Percentiles rank a stretch among this genome's conserved stretches.
phyloP scores from a whole-genome alignment of 1,284 basidiomycete genomes.

The Puccinia novopanici region DNA sequence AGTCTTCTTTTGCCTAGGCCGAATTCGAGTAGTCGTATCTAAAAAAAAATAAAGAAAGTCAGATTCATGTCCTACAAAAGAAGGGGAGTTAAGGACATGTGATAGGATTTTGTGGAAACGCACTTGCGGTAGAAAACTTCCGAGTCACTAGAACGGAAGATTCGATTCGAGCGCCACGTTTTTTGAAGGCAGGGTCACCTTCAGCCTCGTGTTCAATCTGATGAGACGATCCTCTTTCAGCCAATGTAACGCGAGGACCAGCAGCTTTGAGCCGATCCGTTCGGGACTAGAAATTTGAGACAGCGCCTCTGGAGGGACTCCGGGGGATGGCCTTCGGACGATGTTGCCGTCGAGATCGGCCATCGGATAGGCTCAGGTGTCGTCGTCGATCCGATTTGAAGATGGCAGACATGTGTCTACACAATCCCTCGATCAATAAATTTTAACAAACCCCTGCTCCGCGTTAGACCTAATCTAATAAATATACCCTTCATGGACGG shows the following conservation, averaged over 20 bases:
- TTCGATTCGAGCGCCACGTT: constrained; percentile 70
- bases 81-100: neutral
- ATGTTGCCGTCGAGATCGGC: constrained; percentile 62
- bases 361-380: constrained; percentile 70
- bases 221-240: constrained; percentile 75
- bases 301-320: constrained; percentile 53
- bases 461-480: neutral
- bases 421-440: neutral
- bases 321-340: constrained; percentile 46
- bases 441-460: neutral
- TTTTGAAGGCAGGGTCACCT: constrained; percentile 61
- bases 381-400: constrained; percentile 74
- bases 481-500: too few species aligned
- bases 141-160: constrained; percentile 68
- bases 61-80: neutral
- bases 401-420: constrained; percentile 78
- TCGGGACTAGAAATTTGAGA: constrained; percentile 54
- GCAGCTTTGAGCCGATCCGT: constrained; percentile 64
- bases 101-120: constrained; percentile 51
- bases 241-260: constrained; percentile 78
- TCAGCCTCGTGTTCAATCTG: constrained; percentile 65
- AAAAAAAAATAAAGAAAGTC: neutral
- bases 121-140: constrained; percentile 88
- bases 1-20: neutral
- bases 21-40: constrained; percentile 17